A percentile compares a stretch with the other conserved stretches of the same genome.
phyloP scores from a whole-genome alignment of 2,329 filamentous ascomycete species.

The Ascochyta rabiei region DNA sequence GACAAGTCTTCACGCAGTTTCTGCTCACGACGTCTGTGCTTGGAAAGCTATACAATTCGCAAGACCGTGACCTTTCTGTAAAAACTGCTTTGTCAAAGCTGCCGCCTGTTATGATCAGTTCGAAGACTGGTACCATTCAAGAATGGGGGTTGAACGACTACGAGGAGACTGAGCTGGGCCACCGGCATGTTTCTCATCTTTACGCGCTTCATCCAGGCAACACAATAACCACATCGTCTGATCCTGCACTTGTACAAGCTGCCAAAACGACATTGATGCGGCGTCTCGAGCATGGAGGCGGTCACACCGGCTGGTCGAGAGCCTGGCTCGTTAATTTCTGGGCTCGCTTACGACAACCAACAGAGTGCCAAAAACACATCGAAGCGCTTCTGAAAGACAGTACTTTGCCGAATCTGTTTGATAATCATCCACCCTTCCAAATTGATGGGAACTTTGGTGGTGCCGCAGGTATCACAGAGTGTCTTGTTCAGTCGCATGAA shows the following conservation, averaged over 20 bases:
- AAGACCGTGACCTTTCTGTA: conserved; percentile 1
- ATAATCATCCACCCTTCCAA: conserved; percentile 49
- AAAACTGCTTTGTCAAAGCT: conserved; percentile 15
- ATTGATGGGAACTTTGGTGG: conserved; percentile 60
- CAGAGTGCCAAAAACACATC: conserved; percentile 48
- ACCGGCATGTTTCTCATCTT: conserved; percentile 59
- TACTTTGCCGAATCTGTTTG: conserved; percentile 54
- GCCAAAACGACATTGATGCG: conserved; percentile 43
- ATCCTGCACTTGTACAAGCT: conserved; percentile 41
- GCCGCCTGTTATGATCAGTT: conserved; percentile 27
- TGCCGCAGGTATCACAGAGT: conserved; percentile 55
- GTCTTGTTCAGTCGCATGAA: conserved; percentile 10
- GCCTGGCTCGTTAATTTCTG: conserved; percentile 59
- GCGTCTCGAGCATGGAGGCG: conserved; percentile 32
- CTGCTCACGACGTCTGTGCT: conserved; percentile 16
- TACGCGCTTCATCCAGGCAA: conserved; percentile 57
- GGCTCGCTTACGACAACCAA: conserved; percentile 52
- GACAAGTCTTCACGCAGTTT: conserved; percentile 48
- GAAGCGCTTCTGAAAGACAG: conserved; percentile 50
- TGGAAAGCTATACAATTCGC: not conserved
- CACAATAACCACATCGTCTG: conserved; percentile 45
- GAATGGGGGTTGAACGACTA: conserved; percentile 41
- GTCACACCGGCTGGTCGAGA: conserved; percentile 60
- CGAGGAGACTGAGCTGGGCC: conserved; percentile 53
- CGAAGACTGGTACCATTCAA: conserved; percentile 36